phyloP scores from a whole-genome alignment of 495 filamentous ascomycete species.

The Aspergillus leporis region DNA sequence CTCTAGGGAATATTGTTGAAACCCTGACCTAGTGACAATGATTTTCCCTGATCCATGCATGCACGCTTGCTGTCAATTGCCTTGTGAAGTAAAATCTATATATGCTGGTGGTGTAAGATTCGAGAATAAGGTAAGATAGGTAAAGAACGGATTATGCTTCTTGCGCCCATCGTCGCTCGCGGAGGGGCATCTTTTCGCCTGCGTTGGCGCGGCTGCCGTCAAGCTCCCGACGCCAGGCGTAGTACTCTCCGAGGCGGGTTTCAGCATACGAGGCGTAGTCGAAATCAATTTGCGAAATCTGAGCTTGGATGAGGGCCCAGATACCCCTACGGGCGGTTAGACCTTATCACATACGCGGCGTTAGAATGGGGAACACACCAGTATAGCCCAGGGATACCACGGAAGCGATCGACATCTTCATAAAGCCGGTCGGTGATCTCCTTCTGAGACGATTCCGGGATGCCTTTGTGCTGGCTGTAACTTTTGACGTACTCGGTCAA shows the following conservation, averaged over 20 bases:
- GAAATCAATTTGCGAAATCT: constrained; percentile 94
- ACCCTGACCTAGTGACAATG: constrained; percentile 2
- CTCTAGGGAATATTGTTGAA: constrained; percentile 9
- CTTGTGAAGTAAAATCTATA: not conserved
- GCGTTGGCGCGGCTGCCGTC: constrained; percentile 58
- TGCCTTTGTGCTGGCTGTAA: constrained; percentile 40
- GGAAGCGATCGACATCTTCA: constrained; percentile 80
- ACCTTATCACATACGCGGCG: not conserved
- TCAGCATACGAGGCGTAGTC: constrained; percentile 95
- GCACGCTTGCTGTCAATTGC: constrained; percentile 1
- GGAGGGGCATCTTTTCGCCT: constrained; percentile 63
- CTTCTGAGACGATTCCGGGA: constrained; percentile 51
- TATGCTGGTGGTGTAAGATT: not conserved
- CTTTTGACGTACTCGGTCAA: constrained; percentile 74
- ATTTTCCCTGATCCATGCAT: not conserved
- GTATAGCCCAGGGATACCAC: constrained; percentile 87
- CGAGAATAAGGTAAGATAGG: not conserved
- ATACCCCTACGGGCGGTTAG: constrained; percentile 66
- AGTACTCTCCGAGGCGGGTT: constrained; percentile 86
- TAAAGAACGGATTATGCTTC: constrained; percentile 31
- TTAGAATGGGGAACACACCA: constrained; percentile 44
- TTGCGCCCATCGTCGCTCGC: constrained; percentile 84
- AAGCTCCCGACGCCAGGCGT: constrained; percentile 81
- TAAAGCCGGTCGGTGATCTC: constrained; percentile 65
- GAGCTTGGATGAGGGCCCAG: constrained; percentile 95